Evolutionary conservation across 495 filamentous ascomycete genomes (phyloP), one percentile per base, ranked within the genome.

Genomic region (Hypoxylon intermedium): DNA sequence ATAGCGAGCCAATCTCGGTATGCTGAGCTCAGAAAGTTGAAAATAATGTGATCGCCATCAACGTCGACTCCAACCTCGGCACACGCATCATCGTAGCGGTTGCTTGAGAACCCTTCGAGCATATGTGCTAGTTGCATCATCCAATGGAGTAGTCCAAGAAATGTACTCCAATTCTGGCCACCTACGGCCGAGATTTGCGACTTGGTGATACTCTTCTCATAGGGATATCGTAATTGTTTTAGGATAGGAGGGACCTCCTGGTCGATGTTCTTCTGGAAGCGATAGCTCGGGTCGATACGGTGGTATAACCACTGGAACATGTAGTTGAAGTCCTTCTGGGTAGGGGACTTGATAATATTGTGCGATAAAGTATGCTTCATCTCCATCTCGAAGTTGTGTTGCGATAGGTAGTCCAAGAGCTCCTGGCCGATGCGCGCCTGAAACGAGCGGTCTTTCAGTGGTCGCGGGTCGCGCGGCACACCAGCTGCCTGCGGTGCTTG

Each of bases 241-340:
- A 99, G 75, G 33, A 98, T 87, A 0, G 89, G 87, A 9, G 93
- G 91, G 0, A 97, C 92, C 70, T 99, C 94, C 13, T 91, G 86
- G 72, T 98, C 94, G 68, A 98, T 96, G 30, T 86, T 87, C 69
- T 94, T 95, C 58, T 88, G 86, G 68, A 98, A 97, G 12, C 87
- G 85, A 69, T 98, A 96, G 51, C 87, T 87, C 0, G 94, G 92
- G 69, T 99, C 94, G 55, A 99, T 91, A 36, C 91, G 88, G 63
- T 89, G 89, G 71, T 99, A 99, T 1, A 99, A 82, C 89, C 92
- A 99, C 73, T 97, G 92, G 72, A 99, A 99, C 74, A 98, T 92
- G 63, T 82, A 87, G 68, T 92, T 91, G 75, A 98, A 99, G 71
- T 99, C 94, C 69, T 98, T 99, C 65, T 97, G 92, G 3, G 93